Base-by-base conservation (phyloP, 768 basidiomycete species). In the Cystofilobasidium bisporidii region DNA sequence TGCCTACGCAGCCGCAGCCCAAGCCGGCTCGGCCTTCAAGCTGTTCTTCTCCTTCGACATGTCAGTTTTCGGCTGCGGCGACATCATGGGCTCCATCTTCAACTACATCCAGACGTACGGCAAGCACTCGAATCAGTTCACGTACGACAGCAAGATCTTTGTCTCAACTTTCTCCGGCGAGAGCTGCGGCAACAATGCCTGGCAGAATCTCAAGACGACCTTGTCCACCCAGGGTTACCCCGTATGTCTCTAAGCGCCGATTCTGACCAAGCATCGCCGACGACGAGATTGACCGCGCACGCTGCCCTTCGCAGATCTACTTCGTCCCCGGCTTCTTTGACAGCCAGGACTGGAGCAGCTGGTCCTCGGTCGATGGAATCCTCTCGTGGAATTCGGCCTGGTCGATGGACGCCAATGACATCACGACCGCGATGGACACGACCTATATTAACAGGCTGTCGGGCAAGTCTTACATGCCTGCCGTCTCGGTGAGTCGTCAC, bases 161-260 rank as follows among this genome's bases (percentile, higher is more conserved):
- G 83, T 86, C 12, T 86, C 86, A 1, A 86, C 86, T 3, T 89
- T 89, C 74, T 77, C 85, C 0, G 88, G 88, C 24, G 84, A 88
- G 72, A 73, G 77, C 11, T 89, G 87, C 32, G 68, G 68, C 40
- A 58, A 69, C 26, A 26, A 45, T 2, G 62, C 63, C 26, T 69
- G 68, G 68, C 28, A 26, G 15, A 64, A 64, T 28, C 20, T 69
- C 17, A 45, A 41, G 58, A 50, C 45, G 12, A 40, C 36, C 18
- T 33, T 69, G 24, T 6, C 50, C 17, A 43, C 36, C n/a, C 61
- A 68, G 50, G 50, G 50, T 24, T 33, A 60, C 38, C 24, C 43
- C n/a, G 58, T 66, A n/a, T 30, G 45, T n/a, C 17, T 28, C n/a
- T 10, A 3, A 1, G 1, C 17, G 15, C 26, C 26, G 5, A 5